phyloP scores from a whole-genome alignment of 2,329 filamentous ascomycete species.

The Sporothrix luriei region DNA sequence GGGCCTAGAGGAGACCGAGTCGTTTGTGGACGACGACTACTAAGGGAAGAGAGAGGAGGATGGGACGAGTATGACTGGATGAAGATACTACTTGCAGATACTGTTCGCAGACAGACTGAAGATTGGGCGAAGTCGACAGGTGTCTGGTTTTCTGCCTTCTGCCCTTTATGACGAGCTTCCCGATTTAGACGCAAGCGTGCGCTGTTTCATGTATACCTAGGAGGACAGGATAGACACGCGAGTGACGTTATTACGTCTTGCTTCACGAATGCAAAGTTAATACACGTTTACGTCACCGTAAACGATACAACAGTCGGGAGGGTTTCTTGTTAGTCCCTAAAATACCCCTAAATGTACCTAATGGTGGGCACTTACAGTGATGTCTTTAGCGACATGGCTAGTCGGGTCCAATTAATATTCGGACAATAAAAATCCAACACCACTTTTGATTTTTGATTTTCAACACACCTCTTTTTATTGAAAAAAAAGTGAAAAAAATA shows the following conservation, averaged over 20 bases:
- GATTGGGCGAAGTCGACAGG: neutral
- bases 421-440: too few relatives aligned
- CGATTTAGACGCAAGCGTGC: slow-evolving; percentile 15
- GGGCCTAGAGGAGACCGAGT: slow-evolving; percentile 66
- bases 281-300: neutral
- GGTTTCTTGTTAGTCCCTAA: neutral
- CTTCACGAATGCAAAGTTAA: neutral
- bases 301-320: too few relatives aligned
- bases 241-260: slow-evolving; percentile 14
- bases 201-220: slow-evolving; percentile 3
- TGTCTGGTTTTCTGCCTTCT: neutral
- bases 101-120: too few relatives aligned
- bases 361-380: neutral
- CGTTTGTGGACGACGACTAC: slow-evolving; percentile 41
- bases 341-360: neutral
- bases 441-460: too few relatives aligned
- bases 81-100: slow-evolving; percentile 1
- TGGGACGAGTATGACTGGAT: neutral
- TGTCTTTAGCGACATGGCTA: neutral
- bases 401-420: too few relatives aligned
- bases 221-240: slow-evolving; percentile 24
- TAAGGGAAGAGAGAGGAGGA: neutral
- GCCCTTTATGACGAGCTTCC: neutral
- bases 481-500: too few relatives aligned
- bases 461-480: too few relatives aligned